Evolutionary conservation across 352 stramenopile species (phyloP).

Genomic region (Pythium scleroteichum): DNA sequence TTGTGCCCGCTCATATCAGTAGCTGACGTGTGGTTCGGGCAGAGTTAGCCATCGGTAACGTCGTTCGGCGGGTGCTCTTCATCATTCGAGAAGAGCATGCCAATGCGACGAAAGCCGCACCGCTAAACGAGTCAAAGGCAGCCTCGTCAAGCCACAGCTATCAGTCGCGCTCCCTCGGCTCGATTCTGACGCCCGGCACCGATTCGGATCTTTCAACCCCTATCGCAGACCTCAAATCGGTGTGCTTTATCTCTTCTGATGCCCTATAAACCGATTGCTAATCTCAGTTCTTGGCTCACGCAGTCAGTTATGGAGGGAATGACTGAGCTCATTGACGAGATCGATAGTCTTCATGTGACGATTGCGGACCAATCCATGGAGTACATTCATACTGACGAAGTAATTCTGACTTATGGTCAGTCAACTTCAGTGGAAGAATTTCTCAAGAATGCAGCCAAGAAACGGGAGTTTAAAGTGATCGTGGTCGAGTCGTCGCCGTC

Average conservation of each 20-base stretch:
- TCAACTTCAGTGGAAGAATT: constrained; percentile 92
- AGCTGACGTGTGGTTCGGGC: background rate
- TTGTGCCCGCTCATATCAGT: background rate
- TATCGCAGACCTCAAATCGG: constrained; percentile 80
- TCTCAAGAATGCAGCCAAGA: constrained; percentile 86
- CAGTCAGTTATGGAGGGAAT: constrained; percentile 95
- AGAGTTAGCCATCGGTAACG: constrained; percentile 89
- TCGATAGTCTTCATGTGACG: constrained; percentile 95
- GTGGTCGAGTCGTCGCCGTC: constrained; percentile 92
- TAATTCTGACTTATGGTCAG: constrained; percentile 95
- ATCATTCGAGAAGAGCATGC: constrained; percentile 88
- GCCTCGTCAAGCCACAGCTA: constrained; percentile 47
- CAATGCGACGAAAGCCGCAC: constrained; percentile 65
- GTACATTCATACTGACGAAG: constrained; percentile 96
- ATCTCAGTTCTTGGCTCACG: background rate
- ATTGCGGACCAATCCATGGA: constrained; percentile 96
- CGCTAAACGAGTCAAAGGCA: constrained; percentile 16
- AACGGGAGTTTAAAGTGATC: constrained; percentile 96
- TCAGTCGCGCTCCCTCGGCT: constrained; percentile 75
- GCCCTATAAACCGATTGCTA: background rate
- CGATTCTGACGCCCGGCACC: constrained; percentile 77
- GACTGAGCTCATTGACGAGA: constrained; percentile 92
- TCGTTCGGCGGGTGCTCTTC: constrained; percentile 87
- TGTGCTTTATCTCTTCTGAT: constrained; percentile 22
- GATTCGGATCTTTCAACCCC: constrained; percentile 83